Evolutionary conservation across 768 basidiomycete genomes (phyloP), one percentile per base, ranked within the genome.

Genomic region (Trametes sanguinea): DNA sequence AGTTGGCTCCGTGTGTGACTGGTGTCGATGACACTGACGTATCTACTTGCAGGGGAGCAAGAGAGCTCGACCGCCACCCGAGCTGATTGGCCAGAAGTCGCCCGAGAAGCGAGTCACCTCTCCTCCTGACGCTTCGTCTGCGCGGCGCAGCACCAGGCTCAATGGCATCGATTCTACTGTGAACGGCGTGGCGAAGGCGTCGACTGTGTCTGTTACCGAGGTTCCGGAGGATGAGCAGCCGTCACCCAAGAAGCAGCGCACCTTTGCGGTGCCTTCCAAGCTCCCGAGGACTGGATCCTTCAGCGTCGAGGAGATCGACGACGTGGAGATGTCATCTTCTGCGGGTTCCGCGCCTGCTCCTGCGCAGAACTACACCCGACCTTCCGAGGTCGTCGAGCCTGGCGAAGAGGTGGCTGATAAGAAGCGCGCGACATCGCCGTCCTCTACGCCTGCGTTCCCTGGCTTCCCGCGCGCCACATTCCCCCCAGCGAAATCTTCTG

Each of bases 61-160:
- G 69, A 86, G 90, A 48, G 84, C 88, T 46, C 83, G 90, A 43
- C 89, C 90, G 4, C 87, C 88, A n/a, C 73, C 80, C 3, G 78
- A 83, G 54, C 68, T 88, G 35, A 48, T 61, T 14, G 60, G 60
- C 8, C 50, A 43, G 10, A 64, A 54, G 57, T 44, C 80, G 81
- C 63, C 83, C 75, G 65, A 63, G 44, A 67, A 65, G 45, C 57
- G 47, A 11, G 48, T 61, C 6, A 60, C 60, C 4, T 57, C 66
- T 4, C 53, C 54, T 17, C 54, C 63, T 35, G 61, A 57, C 33
- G 22, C 27, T 5, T 6, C 39, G 47, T 51, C 55, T 11, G 62
- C 65, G 22, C 66, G 71, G 4, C 66, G 69, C 10, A 69, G 66
- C n/a, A 14, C 67, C 10, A 69, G 68, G 35, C 61, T 71, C 11